Base-by-base conservation (phyloP, 2,329 filamentous ascomycete genomes). In the Clarireedia homoeocarpa region DNA sequence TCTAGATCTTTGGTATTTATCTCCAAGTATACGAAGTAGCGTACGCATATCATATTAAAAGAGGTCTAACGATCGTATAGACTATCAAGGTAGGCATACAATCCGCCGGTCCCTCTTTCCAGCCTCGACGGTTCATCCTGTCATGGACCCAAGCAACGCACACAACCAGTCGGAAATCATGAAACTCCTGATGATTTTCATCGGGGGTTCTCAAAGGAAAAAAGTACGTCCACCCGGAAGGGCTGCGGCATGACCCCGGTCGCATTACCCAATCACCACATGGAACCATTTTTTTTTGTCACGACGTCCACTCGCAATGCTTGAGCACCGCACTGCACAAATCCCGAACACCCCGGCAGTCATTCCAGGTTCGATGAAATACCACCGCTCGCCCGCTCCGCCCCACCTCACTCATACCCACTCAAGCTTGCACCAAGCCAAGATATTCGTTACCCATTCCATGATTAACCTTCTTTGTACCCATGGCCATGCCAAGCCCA, bases 161-260 rank as follows among this genome's bases (percentile, higher is more conserved):
- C 15, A 15, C 9, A 42, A 42, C 39, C 15, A 42, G 39, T 42
- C 39, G n/a, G 17, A 20, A 42, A 42, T 2, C 17, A 42, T 53
- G 39, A 53, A 48, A 6, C 45, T 53, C 51, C 27, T 45, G 23
- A 36, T 45, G 10, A n/a, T 54, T 39, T 48, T 24, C 51, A 17
- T 49, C 14, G 39, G 17, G 6, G 17, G 17, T 38, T 20, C 10
- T n/a, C 24, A 49, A 39, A 54, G 26, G 34, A 17, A 27, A 48
- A 27, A 27, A 48, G 20, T 24, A 48, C 14, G n/a, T 27, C 47
- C 24, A 45, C 44, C 51, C 44, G 39, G 30, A 44, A 36, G 51
- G 27, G 42, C 23, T n/a, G 39, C 51, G 51, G 51, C 51, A 42
- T 48, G 51, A 54, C 51, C 51, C 51, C 51, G 51, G 51, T 40